phyloP scores from a whole-genome alignment of 169 alveolate genomes.

The Theileria annulata region DNA sequence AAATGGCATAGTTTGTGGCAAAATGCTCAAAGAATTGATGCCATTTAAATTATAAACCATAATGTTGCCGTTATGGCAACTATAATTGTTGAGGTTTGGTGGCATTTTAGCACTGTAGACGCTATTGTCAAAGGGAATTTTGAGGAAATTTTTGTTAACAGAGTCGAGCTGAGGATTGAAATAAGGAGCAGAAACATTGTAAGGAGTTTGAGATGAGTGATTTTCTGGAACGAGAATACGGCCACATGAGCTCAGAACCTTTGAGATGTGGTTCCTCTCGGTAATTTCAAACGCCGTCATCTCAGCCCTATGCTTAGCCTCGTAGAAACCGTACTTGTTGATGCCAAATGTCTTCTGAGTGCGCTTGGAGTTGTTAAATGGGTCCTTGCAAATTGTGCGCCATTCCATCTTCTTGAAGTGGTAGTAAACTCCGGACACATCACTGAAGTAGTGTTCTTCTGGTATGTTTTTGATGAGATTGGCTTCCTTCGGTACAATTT shows the following conservation, averaged over 20 bases:
- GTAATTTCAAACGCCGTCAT: constrained; percentile 21
- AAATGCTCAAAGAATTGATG: neutral
- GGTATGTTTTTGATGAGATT: constrained; percentile 46
- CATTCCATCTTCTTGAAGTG: constrained; percentile 66
- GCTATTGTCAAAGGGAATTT: neutral
- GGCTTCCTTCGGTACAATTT: constrained; percentile 35
- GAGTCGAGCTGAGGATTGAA: neutral
- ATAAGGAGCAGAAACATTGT: neutral
- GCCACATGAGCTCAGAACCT: neutral
- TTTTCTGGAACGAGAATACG: neutral
- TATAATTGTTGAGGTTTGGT: neutral
- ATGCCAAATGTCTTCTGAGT: constrained; percentile 65
- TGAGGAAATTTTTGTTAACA: neutral
- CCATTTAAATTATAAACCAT: neutral
- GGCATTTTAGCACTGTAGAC: neutral
- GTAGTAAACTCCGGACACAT: constrained; percentile 62
- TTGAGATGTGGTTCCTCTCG: neutral
- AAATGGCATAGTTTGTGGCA: neutral
- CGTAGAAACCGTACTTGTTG: constrained; percentile 66
- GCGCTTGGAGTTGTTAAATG: constrained; percentile 60
- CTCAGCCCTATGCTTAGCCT: constrained; percentile 56
- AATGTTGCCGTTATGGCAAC: neutral
- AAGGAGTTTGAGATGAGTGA: constrained; percentile 1
- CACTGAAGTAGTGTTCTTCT: constrained; percentile 50
- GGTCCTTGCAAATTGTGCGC: constrained; percentile 67